Percentiles rank a stretch among this genome's conserved stretches.
These are phyloP conservation scores for Globisporangium echinulatum DNA, from an alignment of 352 stramenopile species.

Conservation along the genomic window DNA sequence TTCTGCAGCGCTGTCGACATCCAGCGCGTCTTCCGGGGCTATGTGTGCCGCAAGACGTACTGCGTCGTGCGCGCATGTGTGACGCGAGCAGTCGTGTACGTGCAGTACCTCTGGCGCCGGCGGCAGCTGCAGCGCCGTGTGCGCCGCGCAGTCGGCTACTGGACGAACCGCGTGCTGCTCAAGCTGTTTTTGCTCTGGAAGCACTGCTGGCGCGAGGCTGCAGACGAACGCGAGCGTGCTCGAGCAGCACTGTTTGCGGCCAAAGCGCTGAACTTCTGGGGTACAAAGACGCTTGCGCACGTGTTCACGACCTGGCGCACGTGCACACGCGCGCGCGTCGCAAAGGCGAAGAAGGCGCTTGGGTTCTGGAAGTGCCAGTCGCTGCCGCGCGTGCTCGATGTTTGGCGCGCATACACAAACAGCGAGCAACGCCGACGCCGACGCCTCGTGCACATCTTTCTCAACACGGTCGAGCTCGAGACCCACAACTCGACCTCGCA, in stretches of 20 bases:
- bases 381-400: conserved; percentile 46
- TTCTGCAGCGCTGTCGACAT: conserved; percentile 58
- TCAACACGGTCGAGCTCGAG: conserved; percentile 55
- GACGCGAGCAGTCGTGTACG: conserved; percentile 31
- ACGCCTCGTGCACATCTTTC: conserved; percentile 48
- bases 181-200: conserved; percentile 60
- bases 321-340: conserved; percentile 27
- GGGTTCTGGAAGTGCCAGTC: conserved; percentile 68
- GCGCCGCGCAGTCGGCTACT: conserved; percentile 47
- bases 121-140: conserved; percentile 36
- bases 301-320: conserved; percentile 46
- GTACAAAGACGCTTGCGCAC: conserved; percentile 33
- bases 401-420: conserved; percentile 29
- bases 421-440: conserved; percentile 24
- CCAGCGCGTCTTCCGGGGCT: conserved; percentile 46
- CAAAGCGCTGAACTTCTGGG: conserved; percentile 61
- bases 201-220: conserved; percentile 8
- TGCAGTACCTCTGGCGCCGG: conserved; percentile 60
- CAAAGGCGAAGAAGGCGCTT: conserved; percentile 48
- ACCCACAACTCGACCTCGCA: conserved; percentile 65
- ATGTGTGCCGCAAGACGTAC: conserved; percentile 32
- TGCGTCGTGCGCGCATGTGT: conserved; percentile 26
- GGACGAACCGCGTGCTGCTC: conserved; percentile 43
- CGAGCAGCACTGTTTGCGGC: conserved; percentile 23
- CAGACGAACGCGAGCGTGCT: conserved; percentile 19